These are phyloP conservation scores for Lycium ferocissimum DNA, from an alignment of 257 asterid species.

Conservation along the genomic window DNA sequence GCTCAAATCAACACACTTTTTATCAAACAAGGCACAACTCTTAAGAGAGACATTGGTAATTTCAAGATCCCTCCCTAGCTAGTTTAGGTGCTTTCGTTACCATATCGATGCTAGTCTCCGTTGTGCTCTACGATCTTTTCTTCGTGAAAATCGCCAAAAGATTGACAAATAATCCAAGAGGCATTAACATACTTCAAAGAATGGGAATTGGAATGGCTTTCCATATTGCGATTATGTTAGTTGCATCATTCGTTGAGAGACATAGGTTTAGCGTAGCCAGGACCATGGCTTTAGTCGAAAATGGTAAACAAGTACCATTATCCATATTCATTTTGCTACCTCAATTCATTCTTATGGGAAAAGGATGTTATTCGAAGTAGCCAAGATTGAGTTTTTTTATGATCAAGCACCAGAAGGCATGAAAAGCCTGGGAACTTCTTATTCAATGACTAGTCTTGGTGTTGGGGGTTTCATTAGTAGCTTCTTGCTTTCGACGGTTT, in stretches of 20 bases:
- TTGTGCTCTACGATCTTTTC: conserved; percentile 69
- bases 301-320: conserved; percentile 58
- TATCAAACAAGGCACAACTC: conserved; percentile 81
- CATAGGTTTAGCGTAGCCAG: conserved; percentile 63
- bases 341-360: conserved; percentile 77
- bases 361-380: conserved; percentile 78
- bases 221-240: conserved; percentile 66
- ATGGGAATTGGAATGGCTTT: conserved; percentile 83
- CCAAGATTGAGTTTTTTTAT: conserved; percentile 82
- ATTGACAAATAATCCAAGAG: conserved; percentile 81
- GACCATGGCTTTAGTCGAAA: conserved; percentile 49
- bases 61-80: conserved; percentile 83
- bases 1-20: conserved; percentile 78
- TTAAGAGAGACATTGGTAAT: conserved; percentile 52
- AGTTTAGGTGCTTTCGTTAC: conserved; percentile 78
- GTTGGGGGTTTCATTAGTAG: conserved; percentile 80
- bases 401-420: conserved; percentile 92
- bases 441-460: conserved; percentile 67
- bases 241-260: conserved; percentile 65
- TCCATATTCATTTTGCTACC: conserved; percentile 73
- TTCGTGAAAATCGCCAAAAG: conserved; percentile 49
- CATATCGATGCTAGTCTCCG: conserved; percentile 66
- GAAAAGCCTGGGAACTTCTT: conserved; percentile 87
- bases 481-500: conserved; percentile 58
- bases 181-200: conserved; percentile 74